Evolutionary conservation across 768 basidiomycete species (phyloP).

Genomic region (Crepidotus variabilis): DNA sequence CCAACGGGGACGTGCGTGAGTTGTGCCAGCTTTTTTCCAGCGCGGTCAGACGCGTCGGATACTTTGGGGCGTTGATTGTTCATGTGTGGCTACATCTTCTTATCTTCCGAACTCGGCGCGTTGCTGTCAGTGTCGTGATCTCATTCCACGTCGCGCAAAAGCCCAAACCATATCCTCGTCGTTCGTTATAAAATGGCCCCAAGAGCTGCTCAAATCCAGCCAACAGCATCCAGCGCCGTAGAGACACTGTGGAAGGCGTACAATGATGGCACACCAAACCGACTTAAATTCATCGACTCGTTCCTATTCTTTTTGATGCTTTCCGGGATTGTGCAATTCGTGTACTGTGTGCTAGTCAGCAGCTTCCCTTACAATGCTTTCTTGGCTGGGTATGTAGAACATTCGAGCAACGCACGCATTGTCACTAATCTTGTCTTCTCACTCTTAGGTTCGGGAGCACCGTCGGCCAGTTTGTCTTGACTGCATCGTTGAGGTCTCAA

Average conservation of each 20-base stretch:
- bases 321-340: constrained; percentile 86
- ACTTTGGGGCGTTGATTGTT: constrained; percentile 22
- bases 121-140: constrained; percentile 6
- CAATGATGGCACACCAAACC: constrained; percentile 67
- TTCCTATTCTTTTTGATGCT: constrained; percentile 92
- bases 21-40: constrained; percentile 19
- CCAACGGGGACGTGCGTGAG: constrained; percentile 3
- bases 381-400: constrained; percentile 75
- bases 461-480: constrained; percentile 95
- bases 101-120: constrained; percentile 9
- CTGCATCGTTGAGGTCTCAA: constrained; percentile 89
- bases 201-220: constrained; percentile 26
- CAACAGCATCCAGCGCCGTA: constrained; percentile 36
- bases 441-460: constrained; percentile 79
- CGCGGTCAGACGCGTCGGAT: constrained; percentile 10
- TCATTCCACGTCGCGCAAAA: constrained; percentile 31
- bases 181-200: constrained; percentile 29
- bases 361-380: constrained; percentile 98
- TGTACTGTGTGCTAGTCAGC: constrained; percentile 87
- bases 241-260: constrained; percentile 75
- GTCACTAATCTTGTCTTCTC: background rate
- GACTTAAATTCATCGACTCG: constrained; percentile 90
- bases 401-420: background rate
- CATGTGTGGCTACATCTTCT: constrained; percentile 29
- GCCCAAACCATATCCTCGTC: constrained; percentile 9